Conservation (phyloP, 192 early-diverging fungal species). For the Backusella circina region DNA sequence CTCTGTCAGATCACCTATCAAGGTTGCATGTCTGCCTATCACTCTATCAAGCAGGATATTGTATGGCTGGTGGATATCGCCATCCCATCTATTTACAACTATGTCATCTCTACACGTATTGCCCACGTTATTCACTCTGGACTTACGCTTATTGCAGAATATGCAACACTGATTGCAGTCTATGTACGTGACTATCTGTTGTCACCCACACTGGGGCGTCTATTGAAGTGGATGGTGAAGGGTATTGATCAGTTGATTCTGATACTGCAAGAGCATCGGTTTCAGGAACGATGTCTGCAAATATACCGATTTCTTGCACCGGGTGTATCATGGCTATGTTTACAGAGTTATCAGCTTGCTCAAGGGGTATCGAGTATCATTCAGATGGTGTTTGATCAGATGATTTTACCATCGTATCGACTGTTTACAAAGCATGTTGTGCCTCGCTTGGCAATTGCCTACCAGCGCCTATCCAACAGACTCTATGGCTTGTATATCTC, state of each 20-base stretch:
- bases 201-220: not conserved
- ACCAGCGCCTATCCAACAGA: not conserved
- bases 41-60: not conserved
- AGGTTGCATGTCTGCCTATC: not conserved
- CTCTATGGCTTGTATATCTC: not conserved
- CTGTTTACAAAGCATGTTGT: constrained; percentile 3
- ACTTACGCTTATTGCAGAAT: not conserved
- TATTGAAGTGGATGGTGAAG: not conserved
- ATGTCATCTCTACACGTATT: not conserved
- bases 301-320: not conserved
- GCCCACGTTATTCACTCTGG: not conserved
- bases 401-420: not conserved
- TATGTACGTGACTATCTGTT: not conserved
- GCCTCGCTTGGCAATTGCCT: not conserved
- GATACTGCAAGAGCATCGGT: not conserved
- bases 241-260: not conserved
- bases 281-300: not conserved
- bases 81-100: not conserved
- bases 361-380: not conserved
- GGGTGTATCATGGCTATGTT: not conserved
- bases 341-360: not conserved
- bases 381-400: not conserved
- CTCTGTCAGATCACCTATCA: not conserved
- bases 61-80: not conserved
- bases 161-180: not conserved